A percentile compares a stretch with the other conserved stretches of the same genome.
These are phyloP conservation scores for Erodium moschatum DNA, from an alignment of 441 rosid species.

Conservation along the genomic window DNA sequence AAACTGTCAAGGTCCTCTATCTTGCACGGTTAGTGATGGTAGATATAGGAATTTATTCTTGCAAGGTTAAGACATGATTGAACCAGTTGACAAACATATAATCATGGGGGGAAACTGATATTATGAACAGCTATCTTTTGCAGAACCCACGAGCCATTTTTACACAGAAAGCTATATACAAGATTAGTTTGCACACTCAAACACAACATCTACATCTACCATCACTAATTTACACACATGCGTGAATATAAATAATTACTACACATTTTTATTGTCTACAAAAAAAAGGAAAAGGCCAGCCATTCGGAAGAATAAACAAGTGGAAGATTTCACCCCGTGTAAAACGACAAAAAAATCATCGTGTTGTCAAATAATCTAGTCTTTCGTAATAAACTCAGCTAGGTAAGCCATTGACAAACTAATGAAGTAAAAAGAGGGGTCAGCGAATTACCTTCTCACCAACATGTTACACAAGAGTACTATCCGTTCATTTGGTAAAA, in stretches of 20 bases:
- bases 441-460: conserved; percentile 66
- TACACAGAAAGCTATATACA: background rate
- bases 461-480: conserved; percentile 72
- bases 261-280: background rate
- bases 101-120: background rate
- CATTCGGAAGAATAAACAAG: background rate
- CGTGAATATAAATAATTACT: background rate
- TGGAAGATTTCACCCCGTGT: background rate
- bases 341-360: background rate
- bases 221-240: background rate
- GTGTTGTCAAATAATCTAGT: background rate
- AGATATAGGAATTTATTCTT: background rate
- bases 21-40: too few species aligned
- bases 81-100: background rate
- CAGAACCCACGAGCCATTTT: background rate
- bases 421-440: conserved; percentile 3
- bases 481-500: conserved; percentile 72
- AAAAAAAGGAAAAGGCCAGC: conserved; percentile 2
- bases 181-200: background rate
- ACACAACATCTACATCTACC: background rate
- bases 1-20: background rate
- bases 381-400: background rate
- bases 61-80: background rate
- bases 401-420: background rate
- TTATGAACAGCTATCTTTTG: background rate